These are phyloP conservation scores for Aphanomyces astaci DNA, from an alignment of 352 stramenopile genomes.

Conservation along the genomic window DNA sequence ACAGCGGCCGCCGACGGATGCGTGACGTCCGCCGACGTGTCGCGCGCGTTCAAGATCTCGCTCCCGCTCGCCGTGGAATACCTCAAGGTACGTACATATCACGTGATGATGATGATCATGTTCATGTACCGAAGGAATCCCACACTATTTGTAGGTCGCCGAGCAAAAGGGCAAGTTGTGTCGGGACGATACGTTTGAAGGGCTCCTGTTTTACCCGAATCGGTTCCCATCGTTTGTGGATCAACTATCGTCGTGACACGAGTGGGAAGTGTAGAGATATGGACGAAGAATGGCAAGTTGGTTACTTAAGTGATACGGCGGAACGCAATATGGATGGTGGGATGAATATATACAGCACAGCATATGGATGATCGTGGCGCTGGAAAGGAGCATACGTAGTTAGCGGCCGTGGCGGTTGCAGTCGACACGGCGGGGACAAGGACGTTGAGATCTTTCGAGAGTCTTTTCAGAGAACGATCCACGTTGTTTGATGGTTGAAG, in stretches of 20 bases:
- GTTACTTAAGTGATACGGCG: too few species aligned
- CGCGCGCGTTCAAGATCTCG: conserved; percentile 87
- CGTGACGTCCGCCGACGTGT: conserved; percentile 88
- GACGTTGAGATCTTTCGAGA: neutral
- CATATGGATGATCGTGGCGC: too few species aligned
- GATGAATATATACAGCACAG: too few species aligned
- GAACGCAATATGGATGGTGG: too few species aligned
- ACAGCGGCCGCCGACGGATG: conserved; percentile 58
- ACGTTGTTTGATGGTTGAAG: neutral
- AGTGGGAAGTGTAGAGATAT: neutral
- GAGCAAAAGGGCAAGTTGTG: conserved; percentile 91
- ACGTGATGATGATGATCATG: neutral
- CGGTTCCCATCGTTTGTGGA: conserved; percentile 55
- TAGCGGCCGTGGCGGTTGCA: neutral
- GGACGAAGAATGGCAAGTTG: neutral
- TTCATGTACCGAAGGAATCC: neutral
- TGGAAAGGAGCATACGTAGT: neutral
- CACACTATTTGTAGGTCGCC: conserved; percentile 69
- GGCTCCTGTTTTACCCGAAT: conserved; percentile 93
- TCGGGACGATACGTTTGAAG: conserved; percentile 94
- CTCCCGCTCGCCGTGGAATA: conserved; percentile 94
- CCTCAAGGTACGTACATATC: conserved; percentile 55
- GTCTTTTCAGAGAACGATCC: neutral
- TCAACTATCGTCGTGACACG: neutral
- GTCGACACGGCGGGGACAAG: neutral